Evolutionary conservation across 1,284 basidiomycete genomes (phyloP).

Genomic region (Bondarzewia mesenterica): DNA sequence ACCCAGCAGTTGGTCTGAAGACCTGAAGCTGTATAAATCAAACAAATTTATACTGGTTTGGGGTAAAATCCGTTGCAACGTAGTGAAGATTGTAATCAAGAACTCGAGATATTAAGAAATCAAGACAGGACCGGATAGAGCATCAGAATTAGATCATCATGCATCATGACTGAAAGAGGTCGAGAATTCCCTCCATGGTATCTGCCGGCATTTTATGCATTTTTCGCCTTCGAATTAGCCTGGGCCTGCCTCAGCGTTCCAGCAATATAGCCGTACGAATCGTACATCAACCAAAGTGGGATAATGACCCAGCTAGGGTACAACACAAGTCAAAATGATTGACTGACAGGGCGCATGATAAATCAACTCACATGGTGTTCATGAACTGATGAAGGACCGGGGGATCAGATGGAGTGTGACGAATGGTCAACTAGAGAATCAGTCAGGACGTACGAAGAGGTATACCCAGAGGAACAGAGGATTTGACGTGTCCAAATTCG

Average conservation of each 20-base stretch:
- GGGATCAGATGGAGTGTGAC: conserved; percentile 2
- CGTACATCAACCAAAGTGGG: conserved; percentile 66
- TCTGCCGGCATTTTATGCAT: too few species aligned
- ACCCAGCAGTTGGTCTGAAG: neutral
- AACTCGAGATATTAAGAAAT: too few species aligned
- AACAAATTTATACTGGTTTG: too few species aligned
- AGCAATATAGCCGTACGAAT: conserved; percentile 67
- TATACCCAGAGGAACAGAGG: conserved; percentile 40
- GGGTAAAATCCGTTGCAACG: too few species aligned
- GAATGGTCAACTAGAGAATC: conserved; percentile 1
- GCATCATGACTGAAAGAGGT: too few species aligned
- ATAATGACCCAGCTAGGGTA: conserved; percentile 65
- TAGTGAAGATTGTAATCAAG: too few species aligned
- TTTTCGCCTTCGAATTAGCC: conserved; percentile 18
- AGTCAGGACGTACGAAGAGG: conserved; percentile 27
- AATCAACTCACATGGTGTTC: conserved; percentile 59
- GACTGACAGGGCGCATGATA: neutral
- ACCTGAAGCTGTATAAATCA: too few species aligned
- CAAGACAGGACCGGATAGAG: too few species aligned
- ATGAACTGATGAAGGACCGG: conserved; percentile 45
- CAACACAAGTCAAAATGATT: conserved; percentile 13
- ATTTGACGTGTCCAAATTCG: conserved; percentile 64
- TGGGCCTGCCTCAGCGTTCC: conserved; percentile 43
- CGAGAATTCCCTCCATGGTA: too few species aligned
- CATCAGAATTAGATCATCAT: too few species aligned